A percentile compares a stretch with the other conserved stretches of the same genome.
These are phyloP conservation scores for Aureobasidium leucospermi DNA, from an alignment of 2,329 filamentous ascomycete species.

Conservation along the genomic window DNA sequence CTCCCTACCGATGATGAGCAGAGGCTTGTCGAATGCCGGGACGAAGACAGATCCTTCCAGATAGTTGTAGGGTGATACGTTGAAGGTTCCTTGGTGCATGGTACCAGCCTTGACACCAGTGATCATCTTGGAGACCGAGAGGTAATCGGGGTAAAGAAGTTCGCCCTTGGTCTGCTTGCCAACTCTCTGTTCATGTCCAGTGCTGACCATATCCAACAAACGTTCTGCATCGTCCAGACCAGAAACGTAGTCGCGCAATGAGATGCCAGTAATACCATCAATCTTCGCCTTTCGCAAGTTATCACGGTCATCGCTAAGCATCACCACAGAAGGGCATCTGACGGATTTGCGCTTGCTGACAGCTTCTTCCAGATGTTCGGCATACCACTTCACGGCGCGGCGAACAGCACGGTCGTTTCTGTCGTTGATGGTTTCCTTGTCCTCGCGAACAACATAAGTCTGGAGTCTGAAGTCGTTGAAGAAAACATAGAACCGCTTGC, in stretches of 20 bases:
- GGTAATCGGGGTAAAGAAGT: conserved; percentile 83
- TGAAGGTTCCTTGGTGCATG: conserved; percentile 91
- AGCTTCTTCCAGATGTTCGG: conserved; percentile 64
- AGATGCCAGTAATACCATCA: conserved; percentile 64
- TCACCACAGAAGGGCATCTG: conserved; percentile 69
- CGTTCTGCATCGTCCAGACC: conserved; percentile 76
- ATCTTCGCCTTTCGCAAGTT: conserved; percentile 75
- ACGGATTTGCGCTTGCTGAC: conserved; percentile 46
- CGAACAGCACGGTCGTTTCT: conserved; percentile 90
- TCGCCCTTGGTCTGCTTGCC: conserved; percentile 58
- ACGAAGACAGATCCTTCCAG: conserved; percentile 89
- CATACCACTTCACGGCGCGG: conserved; percentile 82
- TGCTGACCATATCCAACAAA: conserved; percentile 87
- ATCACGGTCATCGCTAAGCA: conserved; percentile 88
- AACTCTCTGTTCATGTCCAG: conserved; percentile 61
- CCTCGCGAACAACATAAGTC: conserved; percentile 69
- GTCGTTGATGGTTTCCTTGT: conserved; percentile 87
- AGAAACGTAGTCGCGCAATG: conserved; percentile 66
- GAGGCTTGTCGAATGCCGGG: conserved; percentile 78
- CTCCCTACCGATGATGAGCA: conserved; percentile 83
- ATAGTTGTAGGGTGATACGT: conserved; percentile 96
- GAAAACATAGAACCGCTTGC: conserved; percentile 97
- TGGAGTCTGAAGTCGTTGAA: conserved; percentile 97
- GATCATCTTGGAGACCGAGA: conserved; percentile 83
- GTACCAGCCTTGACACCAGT: conserved; percentile 84